Conservation (phyloP, 1,139 yeast genomes). For the Kodamaea derodonti region DNA sequence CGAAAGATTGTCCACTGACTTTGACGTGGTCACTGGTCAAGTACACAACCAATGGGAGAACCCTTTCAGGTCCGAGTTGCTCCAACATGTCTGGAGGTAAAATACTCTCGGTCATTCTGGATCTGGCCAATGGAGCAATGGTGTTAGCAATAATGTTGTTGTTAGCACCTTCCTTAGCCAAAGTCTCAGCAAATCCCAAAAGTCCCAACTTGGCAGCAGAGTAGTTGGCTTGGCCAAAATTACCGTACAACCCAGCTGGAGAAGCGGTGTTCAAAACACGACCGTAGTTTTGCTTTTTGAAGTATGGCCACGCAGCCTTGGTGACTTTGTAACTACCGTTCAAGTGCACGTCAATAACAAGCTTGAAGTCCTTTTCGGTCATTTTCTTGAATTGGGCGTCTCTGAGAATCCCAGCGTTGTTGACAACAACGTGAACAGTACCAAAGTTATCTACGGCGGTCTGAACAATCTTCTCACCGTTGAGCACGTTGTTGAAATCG, state of each 20-base stretch:
- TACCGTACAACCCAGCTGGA: slow-evolving; percentile 95
- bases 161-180: slow-evolving; percentile 89
- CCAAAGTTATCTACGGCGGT: slow-evolving; percentile 88
- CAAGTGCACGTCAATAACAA: slow-evolving; percentile 82
- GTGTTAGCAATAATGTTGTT: slow-evolving; percentile 81
- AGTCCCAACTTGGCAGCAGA: slow-evolving; percentile 90
- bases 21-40: slow-evolving; percentile 66
- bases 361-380: slow-evolving; percentile 74
- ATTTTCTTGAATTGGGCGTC: slow-evolving; percentile 76
- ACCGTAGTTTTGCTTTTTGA: slow-evolving; percentile 82
- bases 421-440: slow-evolving; percentile 81
- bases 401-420: slow-evolving; percentile 93
- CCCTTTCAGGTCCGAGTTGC: slow-evolving; percentile 78
- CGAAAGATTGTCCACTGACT: slow-evolving; percentile 71
- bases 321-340: slow-evolving; percentile 86
- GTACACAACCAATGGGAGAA: slow-evolving; percentile 85
- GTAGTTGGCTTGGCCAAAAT: slow-evolving; percentile 95
- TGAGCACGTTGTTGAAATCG: slow-evolving; percentile 86
- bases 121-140: slow-evolving; percentile 92
- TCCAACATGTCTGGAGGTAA: slow-evolving; percentile 83
- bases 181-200: slow-evolving; percentile 88
- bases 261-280: slow-evolving; percentile 89
- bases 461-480: slow-evolving; percentile 81
- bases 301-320: slow-evolving; percentile 89
- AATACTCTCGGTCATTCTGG: slow-evolving; percentile 92